A percentile compares a stretch with the other conserved stretches of the same genome.
Evolutionary conservation across 768 basidiomycete genomes (phyloP).

Genomic region (Vararia minispora): DNA sequence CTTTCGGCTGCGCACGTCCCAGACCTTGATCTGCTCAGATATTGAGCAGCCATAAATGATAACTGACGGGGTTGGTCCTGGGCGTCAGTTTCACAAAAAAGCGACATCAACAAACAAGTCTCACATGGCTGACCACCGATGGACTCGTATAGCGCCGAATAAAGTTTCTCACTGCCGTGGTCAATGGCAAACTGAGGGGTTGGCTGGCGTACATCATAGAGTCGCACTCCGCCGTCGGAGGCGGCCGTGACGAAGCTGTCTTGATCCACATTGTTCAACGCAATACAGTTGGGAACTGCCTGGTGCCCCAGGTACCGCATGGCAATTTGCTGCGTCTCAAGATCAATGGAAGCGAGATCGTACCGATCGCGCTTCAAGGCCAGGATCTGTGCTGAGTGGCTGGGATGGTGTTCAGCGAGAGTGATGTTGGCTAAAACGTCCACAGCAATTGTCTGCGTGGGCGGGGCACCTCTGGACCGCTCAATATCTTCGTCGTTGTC

Average conservation of each 20-base stretch:
- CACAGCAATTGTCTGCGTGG: conserved; percentile 6
- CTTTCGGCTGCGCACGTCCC: conserved; percentile 28
- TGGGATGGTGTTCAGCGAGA: background rate
- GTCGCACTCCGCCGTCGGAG: conserved; percentile 26
- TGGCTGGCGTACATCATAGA: conserved; percentile 27
- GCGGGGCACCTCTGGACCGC: conserved; percentile 17
- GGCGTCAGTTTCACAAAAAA: too few relatives aligned
- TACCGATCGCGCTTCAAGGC: conserved; percentile 1
- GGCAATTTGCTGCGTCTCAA: conserved; percentile 17
- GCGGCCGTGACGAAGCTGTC: conserved; percentile 26
- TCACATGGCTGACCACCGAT: conserved; percentile 12
- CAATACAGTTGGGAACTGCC: conserved; percentile 20
- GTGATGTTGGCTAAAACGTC: background rate
- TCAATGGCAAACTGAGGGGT: conserved; percentile 27
- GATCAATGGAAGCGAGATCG: conserved; percentile 18
- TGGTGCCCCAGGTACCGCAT: conserved; percentile 29
- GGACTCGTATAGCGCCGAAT: conserved; percentile 19
- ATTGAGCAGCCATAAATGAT: conserved; percentile 19
- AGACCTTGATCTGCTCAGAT: conserved; percentile 27
- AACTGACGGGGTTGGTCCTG: conserved; percentile 13
- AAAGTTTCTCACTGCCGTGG: conserved; percentile 13
- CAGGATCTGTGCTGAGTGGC: background rate
- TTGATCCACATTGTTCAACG: conserved; percentile 24
- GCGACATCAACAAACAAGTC: background rate
- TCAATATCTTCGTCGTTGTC: conserved; percentile 22